Evolutionary conservation across 2,329 filamentous ascomycete genomes (phyloP).

Genomic region (Aspergillus thermomutatus): DNA sequence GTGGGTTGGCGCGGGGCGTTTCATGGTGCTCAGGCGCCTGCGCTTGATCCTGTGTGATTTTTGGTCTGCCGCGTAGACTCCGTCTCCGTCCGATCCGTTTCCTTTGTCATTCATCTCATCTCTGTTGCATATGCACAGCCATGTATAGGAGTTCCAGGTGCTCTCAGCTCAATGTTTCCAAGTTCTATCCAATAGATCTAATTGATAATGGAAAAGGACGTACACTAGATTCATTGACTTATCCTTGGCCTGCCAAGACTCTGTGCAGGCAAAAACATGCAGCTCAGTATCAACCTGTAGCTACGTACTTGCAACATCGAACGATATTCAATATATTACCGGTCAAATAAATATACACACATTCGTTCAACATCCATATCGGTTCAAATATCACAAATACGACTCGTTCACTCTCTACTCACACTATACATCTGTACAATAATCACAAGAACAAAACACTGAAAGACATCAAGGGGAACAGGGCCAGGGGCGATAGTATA

Average conservation of each 20-base stretch:
- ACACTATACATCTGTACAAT: conserved; percentile 24
- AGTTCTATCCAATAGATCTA: no score
- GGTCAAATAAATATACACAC: neutral
- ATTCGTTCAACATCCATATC: conserved; percentile 3
- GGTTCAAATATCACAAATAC: neutral
- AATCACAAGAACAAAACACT: conserved; percentile 2
- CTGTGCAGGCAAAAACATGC: no score
- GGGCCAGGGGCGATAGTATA: conserved; percentile 8
- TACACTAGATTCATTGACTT: neutral
- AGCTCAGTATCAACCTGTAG: no score
- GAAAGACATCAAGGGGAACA: conserved; percentile 2
- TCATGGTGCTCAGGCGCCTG: neutral
- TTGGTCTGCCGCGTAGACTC: neutral
- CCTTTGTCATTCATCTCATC: neutral
- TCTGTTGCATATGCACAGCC: neutral
- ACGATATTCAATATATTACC: neutral
- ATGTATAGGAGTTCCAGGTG: neutral
- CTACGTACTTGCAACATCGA: no score
- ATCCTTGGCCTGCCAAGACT: neutral
- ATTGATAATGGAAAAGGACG: neutral
- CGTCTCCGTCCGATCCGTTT: neutral
- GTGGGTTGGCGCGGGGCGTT: neutral
- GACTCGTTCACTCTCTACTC: conserved; percentile 14
- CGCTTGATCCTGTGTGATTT: neutral
- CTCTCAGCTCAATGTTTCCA: neutral